Base-by-base conservation (phyloP, 768 basidiomycete species). In the Favolaschia claudopus region DNA sequence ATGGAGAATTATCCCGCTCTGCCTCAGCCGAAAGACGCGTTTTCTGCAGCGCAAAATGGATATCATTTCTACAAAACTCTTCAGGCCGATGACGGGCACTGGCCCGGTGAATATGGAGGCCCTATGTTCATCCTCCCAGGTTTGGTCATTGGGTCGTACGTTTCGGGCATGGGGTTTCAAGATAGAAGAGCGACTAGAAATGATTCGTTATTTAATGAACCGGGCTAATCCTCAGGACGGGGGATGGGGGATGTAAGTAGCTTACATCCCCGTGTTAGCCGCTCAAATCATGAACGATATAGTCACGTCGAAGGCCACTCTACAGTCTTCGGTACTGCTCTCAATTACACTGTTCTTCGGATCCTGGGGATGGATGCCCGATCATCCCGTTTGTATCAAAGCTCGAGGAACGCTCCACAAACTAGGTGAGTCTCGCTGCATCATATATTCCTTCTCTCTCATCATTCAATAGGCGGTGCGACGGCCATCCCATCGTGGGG, bases 231-330 rank as follows among this genome's bases (percentile, higher is more conserved):
- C 84, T 2, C 87, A 92, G 28, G 92, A 96, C 50, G 94, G 95
- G n/a, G 96, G 97, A 2, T 99, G 96, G 97, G 97, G 97, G 66
- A 82, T 99, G 96, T 97, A 69, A 75, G 94, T 66, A 19, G 58
- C 45, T 22, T 31, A 4, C 22, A 47, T 51, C 32, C 25, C 37
- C 25, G 22, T 20, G 7, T 36, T 53, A 42, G 9, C 25, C 46
- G 10, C 39, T 42, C 10, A 37, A 50, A 50, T 67, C 33, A 69
- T 40, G 36, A 31, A 22, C 22, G 27, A 24, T 46, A 32, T 22
- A 98, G 96, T 42, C 97, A 99, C 66, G 89, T 94, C 29, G 95
- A 96, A 74, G 95, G 94, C 0, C 88, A 86, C 25, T 94, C 94
- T 0, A 96, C 95, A 2, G 93, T 91, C 12, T 96, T 95, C 67